A percentile compares a stretch with the other conserved stretches of the same genome.
Conservation (phyloP, 2,329 filamentous ascomycete species). For the Ophiostoma ulmi region DNA sequence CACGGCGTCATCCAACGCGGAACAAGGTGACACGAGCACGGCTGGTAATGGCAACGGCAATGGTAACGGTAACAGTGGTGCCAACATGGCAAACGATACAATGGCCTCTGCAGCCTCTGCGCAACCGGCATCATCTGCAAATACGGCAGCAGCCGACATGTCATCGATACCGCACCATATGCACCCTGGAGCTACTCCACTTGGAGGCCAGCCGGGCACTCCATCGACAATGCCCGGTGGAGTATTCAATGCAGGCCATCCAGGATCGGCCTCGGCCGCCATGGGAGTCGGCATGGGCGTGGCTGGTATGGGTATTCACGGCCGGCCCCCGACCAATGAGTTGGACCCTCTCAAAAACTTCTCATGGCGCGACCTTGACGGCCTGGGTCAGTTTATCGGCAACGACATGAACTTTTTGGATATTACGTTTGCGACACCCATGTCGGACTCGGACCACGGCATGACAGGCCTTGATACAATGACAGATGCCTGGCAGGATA, state of each 20-base stretch:
- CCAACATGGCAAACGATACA: neutral
- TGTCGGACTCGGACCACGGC: conserved; percentile 22
- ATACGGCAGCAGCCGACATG: neutral
- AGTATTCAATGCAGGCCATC: neutral
- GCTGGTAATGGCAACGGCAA: neutral
- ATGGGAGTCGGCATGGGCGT: neutral
- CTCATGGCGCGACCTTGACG: conserved; percentile 22
- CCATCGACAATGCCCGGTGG: neutral
- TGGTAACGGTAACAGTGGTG: neutral
- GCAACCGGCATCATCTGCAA: neutral
- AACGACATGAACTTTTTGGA: conserved; percentile 22
- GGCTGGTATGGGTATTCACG: conserved; percentile 3
- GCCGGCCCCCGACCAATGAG: neutral
- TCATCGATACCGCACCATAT: neutral
- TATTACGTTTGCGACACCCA: conserved; percentile 21
- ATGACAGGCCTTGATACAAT: conserved; percentile 15
- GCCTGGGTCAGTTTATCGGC: conserved; percentile 22
- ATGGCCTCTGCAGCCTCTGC: neutral
- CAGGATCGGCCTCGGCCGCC: neutral
- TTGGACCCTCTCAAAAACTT: conserved; percentile 22
- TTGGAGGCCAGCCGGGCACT: neutral
- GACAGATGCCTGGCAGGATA: conserved; percentile 23
- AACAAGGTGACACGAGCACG: neutral
- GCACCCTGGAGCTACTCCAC: neutral
- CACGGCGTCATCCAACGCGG: neutral